Evolutionary conservation across 345 rosid genomes (phyloP).

Genomic region (Theobroma cacao): DNA sequence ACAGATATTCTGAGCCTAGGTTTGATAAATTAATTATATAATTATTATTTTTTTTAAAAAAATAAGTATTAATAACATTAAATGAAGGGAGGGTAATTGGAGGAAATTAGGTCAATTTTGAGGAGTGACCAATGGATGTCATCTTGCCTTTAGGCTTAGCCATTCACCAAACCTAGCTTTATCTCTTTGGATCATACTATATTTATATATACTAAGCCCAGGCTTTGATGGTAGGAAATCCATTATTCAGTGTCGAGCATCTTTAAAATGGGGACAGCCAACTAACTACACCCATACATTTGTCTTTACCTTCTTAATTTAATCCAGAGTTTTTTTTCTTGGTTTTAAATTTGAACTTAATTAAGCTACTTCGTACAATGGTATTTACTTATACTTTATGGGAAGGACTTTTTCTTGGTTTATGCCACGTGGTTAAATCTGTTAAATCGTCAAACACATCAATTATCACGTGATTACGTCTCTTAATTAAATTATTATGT

Average conservation of each 20-base stretch:
- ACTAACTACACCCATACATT: too few species aligned
- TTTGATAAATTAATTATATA: not conserved
- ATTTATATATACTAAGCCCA: not conserved
- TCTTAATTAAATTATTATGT: too few species aligned
- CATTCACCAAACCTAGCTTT: constrained; percentile 20
- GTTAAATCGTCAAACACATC: too few species aligned
- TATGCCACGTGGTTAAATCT: too few species aligned
- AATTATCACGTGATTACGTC: too few species aligned
- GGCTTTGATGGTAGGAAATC: not conserved
- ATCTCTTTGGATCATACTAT: constrained; percentile 23
- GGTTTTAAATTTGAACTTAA: too few species aligned
- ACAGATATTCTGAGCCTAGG: constrained; percentile 27
- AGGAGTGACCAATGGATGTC: constrained; percentile 22
- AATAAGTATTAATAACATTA: not conserved
- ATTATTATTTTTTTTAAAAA: not conserved
- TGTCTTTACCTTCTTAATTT: not conserved
- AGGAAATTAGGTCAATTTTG: constrained; percentile 25
- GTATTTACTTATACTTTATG: too few species aligned
- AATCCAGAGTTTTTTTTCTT: too few species aligned
- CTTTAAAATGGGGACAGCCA: not conserved
- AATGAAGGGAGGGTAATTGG: not conserved
- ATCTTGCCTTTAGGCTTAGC: not conserved
- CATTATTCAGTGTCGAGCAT: not conserved
- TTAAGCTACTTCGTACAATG: too few species aligned
- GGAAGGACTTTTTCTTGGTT: too few species aligned